Evolutionary conservation across 1,284 basidiomycete genomes (phyloP), one percentile per base, ranked within the genome.

Genomic region (Apiotrichum porosum): DNA sequence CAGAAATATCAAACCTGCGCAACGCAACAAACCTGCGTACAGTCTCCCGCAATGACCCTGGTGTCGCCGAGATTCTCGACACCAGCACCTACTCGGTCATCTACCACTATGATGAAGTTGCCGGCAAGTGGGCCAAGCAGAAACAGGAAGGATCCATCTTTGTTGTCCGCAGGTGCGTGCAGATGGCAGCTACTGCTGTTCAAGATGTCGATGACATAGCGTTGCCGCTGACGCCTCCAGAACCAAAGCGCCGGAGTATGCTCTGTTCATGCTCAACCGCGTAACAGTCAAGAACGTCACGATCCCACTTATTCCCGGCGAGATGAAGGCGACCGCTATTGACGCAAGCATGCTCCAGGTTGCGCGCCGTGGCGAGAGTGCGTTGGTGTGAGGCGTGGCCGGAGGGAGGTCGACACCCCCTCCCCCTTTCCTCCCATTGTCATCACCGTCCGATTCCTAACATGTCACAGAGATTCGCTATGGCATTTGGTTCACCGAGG

Each of bases 81-180:
- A 68, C 65, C 9, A 59, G 54, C 19, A 60, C 58, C 2, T 66
- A 69, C 51, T 58, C 60, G 14, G 61, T 63, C 14, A 60, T 69
- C 13, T 71, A 68, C 48, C 61, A 63, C 30, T 68, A 62, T 42
- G 62, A 67, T 37, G 64, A 58, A 22, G 50, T 33, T 2, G 51
- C 51, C 12, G 56, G 47, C 15, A 55, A 60, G 34, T 71, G 69
- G 69, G 58, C 60, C 45, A 71, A 69, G 58, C 62, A 68, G 55
- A 71, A 71, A 49, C 58, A 62, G 55, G 69, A 70, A 48, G 69
- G 69, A 22, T 60, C 65, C 10, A 43, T 68, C 35, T 72, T 72
- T 43, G 57, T 72, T 21, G 65, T 72, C 17, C 42, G 55, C 19
- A 45, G 69, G 69, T 68, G 46, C 42, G 65, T 57, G 6, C 26